phyloP scores from a whole-genome alignment of 2,329 filamentous ascomycete species.

The Alternaria sp. region DNA sequence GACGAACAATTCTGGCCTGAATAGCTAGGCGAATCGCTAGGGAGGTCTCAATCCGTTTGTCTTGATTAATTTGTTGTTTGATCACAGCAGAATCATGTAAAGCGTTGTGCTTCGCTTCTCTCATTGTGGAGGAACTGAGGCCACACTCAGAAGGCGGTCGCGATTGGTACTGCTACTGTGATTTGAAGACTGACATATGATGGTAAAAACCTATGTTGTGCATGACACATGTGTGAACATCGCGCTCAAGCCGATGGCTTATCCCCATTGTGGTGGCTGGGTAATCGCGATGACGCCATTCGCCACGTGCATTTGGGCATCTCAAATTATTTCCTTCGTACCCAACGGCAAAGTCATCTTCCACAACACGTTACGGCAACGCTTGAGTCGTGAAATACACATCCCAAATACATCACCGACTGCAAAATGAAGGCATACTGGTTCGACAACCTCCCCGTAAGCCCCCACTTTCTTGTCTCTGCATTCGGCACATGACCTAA shows the following conservation, averaged over 20 bases:
- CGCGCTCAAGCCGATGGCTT: slow-evolving; percentile 2
- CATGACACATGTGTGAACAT: background rate
- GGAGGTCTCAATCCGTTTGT: background rate
- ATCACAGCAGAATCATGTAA: background rate
- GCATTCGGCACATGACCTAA: slow-evolving; percentile 27
- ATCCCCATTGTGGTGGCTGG: slow-evolving; percentile 20
- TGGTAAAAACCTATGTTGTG: background rate
- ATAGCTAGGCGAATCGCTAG: background rate
- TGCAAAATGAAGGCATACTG: slow-evolving; percentile 72
- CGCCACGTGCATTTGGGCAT: slow-evolving; percentile 34
- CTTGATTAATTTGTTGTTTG: background rate
- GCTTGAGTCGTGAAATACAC: background rate
- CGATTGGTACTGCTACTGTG: background rate
- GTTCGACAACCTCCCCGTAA: slow-evolving; percentile 72
- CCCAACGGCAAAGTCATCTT: slow-evolving; percentile 8
- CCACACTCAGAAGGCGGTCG: background rate
- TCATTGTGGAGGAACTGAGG: background rate
- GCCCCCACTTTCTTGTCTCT: background rate
- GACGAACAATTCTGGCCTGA: background rate
- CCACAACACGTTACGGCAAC: background rate
- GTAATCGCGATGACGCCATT: slow-evolving; percentile 43
- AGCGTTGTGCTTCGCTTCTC: background rate
- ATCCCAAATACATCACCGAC: background rate
- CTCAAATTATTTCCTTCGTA: slow-evolving; percentile 14
- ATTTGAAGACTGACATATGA: background rate